These are phyloP conservation scores for Pseudomassariella vexata DNA, from an alignment of 2,329 filamentous ascomycete species.

Conservation along the genomic window DNA sequence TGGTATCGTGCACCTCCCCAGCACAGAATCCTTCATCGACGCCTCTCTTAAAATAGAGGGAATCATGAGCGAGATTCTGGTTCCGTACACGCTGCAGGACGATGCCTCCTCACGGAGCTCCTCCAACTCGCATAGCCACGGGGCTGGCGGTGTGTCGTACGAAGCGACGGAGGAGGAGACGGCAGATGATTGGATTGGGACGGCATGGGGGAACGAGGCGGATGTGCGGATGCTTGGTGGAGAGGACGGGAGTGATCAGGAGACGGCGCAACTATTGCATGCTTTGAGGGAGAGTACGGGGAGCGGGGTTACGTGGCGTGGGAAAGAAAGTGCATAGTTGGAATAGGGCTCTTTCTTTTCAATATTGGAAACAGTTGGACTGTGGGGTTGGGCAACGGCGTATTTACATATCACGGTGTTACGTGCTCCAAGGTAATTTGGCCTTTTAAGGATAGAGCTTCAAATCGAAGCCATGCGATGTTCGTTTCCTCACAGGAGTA, in stretches of 20 bases:
- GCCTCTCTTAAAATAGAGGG: constrained; percentile 22
- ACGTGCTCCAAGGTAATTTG: no score
- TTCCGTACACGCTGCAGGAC: constrained; percentile 24
- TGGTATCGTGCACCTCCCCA: constrained; percentile 4
- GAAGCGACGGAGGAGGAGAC: constrained; percentile 4
- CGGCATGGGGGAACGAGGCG: constrained; percentile 24
- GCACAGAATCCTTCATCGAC: constrained; percentile 13
- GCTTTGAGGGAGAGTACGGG: constrained; percentile 24
- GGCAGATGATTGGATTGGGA: constrained; percentile 32
- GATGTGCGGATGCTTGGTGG: constrained; percentile 19
- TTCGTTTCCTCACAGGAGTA: no score
- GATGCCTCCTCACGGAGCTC: constrained; percentile 12
- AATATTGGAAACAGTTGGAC: no score
- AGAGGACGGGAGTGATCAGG: constrained; percentile 25
- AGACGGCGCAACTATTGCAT: constrained; percentile 32
- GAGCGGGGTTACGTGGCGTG: constrained; percentile 9
- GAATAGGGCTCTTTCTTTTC: no score
- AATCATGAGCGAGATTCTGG: constrained; percentile 24
- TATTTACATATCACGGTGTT: no score
- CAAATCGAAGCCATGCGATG: no score
- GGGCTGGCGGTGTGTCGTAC: constrained; percentile 1
- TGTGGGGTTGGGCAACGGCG: no score
- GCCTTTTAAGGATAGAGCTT: no score
- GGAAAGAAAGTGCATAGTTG: no score
- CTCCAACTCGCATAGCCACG: constrained; percentile 12